Base-by-base conservation (phyloP, 768 basidiomycete genomes). In the Tricholoma sp. region DNA sequence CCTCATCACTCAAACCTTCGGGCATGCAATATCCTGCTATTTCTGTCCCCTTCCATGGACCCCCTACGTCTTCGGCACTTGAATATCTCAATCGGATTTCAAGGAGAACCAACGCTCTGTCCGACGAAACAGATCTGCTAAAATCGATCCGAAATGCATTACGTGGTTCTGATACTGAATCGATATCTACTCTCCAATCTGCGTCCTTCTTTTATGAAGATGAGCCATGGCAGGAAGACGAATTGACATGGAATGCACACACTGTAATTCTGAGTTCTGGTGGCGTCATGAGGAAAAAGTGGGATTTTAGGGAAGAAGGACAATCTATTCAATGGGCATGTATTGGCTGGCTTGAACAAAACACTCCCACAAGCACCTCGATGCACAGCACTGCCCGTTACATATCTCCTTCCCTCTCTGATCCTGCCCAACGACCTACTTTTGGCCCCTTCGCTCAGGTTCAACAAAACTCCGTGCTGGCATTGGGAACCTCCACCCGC, bases 251-350 rank as follows among this genome's bases (percentile, higher is more conserved):
- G 91, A 81, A 88, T 60, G 74, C 77, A 20, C 73, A 76, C 55
- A 80, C 77, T 13, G 88, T 88, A 0, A 72, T 88, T 0, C 73
- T 89, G 61, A 84, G 81, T 57, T 74, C 76, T 15, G 91, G 88
- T 0, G 87, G 88, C 0, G 74, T 88, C 13, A 81, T 91, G 53
- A 74, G 74, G 55, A 84, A 85, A 64, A 83, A 83, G 63, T 93
- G 91, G 91, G 80, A 78, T 53, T 89, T 92, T 64, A 68, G 74
- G n/a, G 75, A 82, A 41, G 89, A 90, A 63, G 80, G 76, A 6
- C 86, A 93, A 64, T 76, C 79, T 1, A 81, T 94, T 33, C 90
- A 90, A 62, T 89, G 80, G 73, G 91, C 88, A 5, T 91, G 90
- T 65, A 74, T 88, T n/a, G 91, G 86, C 3, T 80, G 79, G 67